Evolutionary conservation across 2,329 filamentous ascomycete species (phyloP).

Genomic region (Xenosphaeropsis pyriputrescens): DNA sequence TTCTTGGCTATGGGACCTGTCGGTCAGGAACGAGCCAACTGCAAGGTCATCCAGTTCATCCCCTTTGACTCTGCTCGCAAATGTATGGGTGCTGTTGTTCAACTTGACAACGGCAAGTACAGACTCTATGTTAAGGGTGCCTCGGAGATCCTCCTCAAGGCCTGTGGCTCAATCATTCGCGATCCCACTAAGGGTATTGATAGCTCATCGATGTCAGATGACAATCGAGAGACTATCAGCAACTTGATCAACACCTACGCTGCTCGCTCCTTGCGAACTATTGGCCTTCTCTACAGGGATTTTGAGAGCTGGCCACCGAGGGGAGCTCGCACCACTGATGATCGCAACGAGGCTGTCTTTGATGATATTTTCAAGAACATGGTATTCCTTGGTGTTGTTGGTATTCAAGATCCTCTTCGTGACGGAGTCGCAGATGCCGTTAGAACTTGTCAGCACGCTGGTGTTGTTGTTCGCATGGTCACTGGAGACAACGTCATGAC

Average conservation of each 20-base stretch:
- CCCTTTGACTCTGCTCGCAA: conserved; percentile 31
- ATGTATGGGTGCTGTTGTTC: conserved; percentile 53
- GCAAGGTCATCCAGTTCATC: conserved; percentile 38
- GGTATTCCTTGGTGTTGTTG: conserved; percentile 57
- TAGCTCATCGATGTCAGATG: conserved; percentile 31
- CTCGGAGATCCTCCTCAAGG: conserved; percentile 31
- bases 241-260: conserved; percentile 46
- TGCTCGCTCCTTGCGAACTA: conserved; percentile 56
- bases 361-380: conserved; percentile 57
- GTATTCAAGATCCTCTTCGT: conserved; percentile 62
- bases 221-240: conserved; percentile 37
- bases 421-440: conserved; percentile 55
- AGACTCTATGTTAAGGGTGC: conserved; percentile 36
- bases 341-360: conserved; percentile 46
- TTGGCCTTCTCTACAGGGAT: conserved; percentile 60
- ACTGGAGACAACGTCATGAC: conserved; percentile 61
- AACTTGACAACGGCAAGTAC: conserved; percentile 26
- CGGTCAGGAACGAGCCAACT: conserved; percentile 45
- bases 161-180: conserved; percentile 33
- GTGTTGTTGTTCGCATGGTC: conserved; percentile 61
- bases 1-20: conserved; percentile 49
- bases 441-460: conserved; percentile 48
- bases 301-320: conserved; percentile 54
- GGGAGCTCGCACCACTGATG: conserved; percentile 36
- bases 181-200: conserved; percentile 40